Evolutionary conservation across 2,329 filamentous ascomycete species (phyloP).

Genomic region (Beauveria bassiana): DNA sequence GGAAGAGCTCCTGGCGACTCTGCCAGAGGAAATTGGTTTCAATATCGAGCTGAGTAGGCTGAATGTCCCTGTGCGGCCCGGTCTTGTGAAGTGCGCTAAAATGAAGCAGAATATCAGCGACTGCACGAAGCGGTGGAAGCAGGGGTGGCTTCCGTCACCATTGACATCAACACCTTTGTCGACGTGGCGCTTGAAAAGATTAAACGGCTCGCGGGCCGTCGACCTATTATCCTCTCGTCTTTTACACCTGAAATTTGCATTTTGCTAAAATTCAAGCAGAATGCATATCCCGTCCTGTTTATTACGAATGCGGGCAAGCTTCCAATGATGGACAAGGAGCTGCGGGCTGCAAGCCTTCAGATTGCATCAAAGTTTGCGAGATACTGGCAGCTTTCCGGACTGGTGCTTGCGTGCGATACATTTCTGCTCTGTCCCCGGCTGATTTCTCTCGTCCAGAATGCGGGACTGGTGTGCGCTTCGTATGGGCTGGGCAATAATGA

Average conservation of each 20-base stretch:
- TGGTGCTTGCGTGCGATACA: constrained; percentile 28
- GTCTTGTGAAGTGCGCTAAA: constrained; percentile 1
- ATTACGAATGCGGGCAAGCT: constrained; percentile 24
- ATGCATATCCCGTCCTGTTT: constrained; percentile 25
- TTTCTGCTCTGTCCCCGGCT: constrained; percentile 29
- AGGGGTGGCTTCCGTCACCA: constrained; percentile 25
- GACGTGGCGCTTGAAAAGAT: constrained; percentile 27
- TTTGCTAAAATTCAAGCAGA: constrained; percentile 24
- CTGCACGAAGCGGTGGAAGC: constrained; percentile 28
- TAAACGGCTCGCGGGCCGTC: constrained; percentile 16
- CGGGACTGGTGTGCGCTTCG: constrained; percentile 25
- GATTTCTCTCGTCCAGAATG: constrained; percentile 24
- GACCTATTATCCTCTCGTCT: constrained; percentile 27
- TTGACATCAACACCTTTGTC: constrained; percentile 32
- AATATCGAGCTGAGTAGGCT: constrained; percentile 32
- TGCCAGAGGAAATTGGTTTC: constrained; percentile 29
- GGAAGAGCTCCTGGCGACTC: constrained; percentile 26
- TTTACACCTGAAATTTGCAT: constrained; percentile 30
- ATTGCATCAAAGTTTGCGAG: constrained; percentile 29
- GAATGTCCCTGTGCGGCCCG: too few relatives aligned
- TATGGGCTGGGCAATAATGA: constrained; percentile 27
- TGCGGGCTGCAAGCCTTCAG: constrained; percentile 28
- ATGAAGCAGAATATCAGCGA: constrained; percentile 29
- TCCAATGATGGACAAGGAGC: constrained; percentile 23
- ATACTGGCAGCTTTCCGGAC: constrained; percentile 27